Evolutionary conservation across 108 stramenopile species (phyloP).

Genomic region (Skeletonema menzelii): DNA sequence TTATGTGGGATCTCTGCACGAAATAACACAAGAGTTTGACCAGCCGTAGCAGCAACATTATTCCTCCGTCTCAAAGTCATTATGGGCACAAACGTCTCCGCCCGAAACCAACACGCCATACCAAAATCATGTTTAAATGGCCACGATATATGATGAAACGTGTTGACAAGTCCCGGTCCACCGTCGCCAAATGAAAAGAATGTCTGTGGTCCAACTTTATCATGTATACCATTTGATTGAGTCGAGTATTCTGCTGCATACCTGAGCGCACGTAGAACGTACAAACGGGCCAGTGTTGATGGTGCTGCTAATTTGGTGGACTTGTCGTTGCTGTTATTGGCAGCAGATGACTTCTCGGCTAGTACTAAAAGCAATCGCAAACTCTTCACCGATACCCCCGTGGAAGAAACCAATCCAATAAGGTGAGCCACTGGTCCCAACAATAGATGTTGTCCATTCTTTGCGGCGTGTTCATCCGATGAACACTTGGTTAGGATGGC

Average conservation of each 20-base stretch:
- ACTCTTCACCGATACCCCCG: constrained; percentile 45
- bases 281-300: constrained; percentile 29
- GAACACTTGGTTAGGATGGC: constrained; percentile 22
- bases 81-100: constrained; percentile 50
- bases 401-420: constrained; percentile 54
- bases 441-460: constrained; percentile 25
- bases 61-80: neutral
- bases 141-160: constrained; percentile 50
- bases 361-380: constrained; percentile 52
- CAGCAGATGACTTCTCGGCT: constrained; percentile 7
- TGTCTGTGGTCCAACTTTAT: constrained; percentile 52
- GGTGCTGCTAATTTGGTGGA: neutral
- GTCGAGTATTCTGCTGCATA: constrained; percentile 60
- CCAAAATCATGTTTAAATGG: constrained; percentile 83
- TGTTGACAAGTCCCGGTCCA: constrained; percentile 37
- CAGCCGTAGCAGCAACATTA: neutral
- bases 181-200: constrained; percentile 66
- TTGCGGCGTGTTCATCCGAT: neutral
- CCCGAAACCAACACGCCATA: constrained; percentile 79
- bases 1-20: constrained; percentile 34
- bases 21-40: constrained; percentile 41
- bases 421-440: constrained; percentile 59
- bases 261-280: constrained; percentile 53
- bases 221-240: constrained; percentile 44
- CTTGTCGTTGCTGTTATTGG: neutral